Evolutionary conservation across 306 rosid genomes (phyloP).

Genomic region (Vicia faba): DNA sequence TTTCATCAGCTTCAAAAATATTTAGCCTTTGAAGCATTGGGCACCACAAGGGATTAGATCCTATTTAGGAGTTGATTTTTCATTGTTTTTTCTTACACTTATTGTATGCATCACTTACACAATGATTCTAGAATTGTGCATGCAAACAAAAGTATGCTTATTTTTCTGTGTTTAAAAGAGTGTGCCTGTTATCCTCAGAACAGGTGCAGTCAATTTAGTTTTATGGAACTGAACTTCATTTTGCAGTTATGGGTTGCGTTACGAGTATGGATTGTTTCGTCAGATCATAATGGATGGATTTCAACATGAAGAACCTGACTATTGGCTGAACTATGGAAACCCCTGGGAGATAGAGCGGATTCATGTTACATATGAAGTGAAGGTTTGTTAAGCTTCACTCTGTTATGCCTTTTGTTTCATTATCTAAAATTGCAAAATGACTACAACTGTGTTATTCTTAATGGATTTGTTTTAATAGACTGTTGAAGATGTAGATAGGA

Average conservation of each 20-base stretch:
- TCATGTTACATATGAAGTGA: constrained; percentile 73
- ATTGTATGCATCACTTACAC: neutral
- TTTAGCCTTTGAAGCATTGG: constrained; percentile 21
- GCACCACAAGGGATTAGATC: constrained; percentile 22
- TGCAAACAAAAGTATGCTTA: constrained; percentile 24
- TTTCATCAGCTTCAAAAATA: constrained; percentile 28
- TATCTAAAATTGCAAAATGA: constrained; percentile 37
- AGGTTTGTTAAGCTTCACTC: constrained; percentile 49
- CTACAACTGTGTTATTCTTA: constrained; percentile 39
- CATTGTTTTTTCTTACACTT: constrained; percentile 17
- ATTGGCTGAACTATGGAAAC: constrained; percentile 79
- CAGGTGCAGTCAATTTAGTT: constrained; percentile 21
- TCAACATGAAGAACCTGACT: constrained; percentile 80
- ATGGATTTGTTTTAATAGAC: constrained; percentile 62
- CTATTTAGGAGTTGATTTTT: constrained; percentile 22
- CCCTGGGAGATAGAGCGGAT: constrained; percentile 81
- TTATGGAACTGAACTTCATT: constrained; percentile 35
- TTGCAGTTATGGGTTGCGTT: constrained; percentile 69
- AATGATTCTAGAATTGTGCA: constrained; percentile 23
- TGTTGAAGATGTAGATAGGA: constrained; percentile 54
- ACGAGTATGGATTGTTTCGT: constrained; percentile 72
- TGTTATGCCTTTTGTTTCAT: constrained; percentile 30
- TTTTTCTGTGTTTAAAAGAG: constrained; percentile 33
- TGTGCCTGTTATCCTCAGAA: constrained; percentile 22
- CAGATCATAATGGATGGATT: constrained; percentile 72